A percentile compares a stretch with the other conserved stretches of the same genome.
These are phyloP conservation scores for Arabidopsis arenosa DNA, from an alignment of 345 rosid genomes.

Conservation along the genomic window DNA sequence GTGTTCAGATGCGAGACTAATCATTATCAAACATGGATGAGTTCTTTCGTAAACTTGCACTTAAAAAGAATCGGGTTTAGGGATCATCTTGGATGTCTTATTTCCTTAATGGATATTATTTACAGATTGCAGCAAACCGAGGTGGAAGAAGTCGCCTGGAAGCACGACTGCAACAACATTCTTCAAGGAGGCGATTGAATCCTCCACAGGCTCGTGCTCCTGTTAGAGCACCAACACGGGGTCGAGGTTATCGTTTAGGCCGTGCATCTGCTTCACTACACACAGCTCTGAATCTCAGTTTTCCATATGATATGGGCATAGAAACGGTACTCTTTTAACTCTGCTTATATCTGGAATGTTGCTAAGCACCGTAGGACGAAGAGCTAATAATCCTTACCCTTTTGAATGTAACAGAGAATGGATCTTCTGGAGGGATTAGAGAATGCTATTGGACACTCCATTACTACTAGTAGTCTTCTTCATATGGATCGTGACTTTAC, in stretches of 20 bases:
- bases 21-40: background rate
- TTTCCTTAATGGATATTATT: background rate
- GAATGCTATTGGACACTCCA: conserved; percentile 56
- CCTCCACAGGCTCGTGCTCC: conserved; percentile 51
- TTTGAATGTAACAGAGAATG: conserved; percentile 61
- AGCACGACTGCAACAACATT: conserved; percentile 47
- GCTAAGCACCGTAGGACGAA: background rate
- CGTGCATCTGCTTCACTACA: conserved; percentile 50
- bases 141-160: conserved; percentile 51
- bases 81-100: conserved; percentile 21
- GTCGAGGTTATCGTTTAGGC: conserved; percentile 56
- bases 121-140: conserved; percentile 42
- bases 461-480: conserved; percentile 51
- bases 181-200: conserved; percentile 59
- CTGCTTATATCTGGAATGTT: conserved; percentile 13
- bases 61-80: conserved; percentile 15
- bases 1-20: conserved; percentile 12
- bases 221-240: conserved; percentile 50
- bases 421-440: conserved; percentile 81
- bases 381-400: background rate
- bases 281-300: conserved; percentile 59
- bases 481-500: conserved; percentile 82
- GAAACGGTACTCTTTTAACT: conserved; percentile 61
- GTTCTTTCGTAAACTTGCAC: conserved; percentile 16
- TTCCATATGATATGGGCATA: conserved; percentile 69